phyloP scores from a whole-genome alignment of 2,329 filamentous ascomycete species.

The Fusarium guadeloupense region DNA sequence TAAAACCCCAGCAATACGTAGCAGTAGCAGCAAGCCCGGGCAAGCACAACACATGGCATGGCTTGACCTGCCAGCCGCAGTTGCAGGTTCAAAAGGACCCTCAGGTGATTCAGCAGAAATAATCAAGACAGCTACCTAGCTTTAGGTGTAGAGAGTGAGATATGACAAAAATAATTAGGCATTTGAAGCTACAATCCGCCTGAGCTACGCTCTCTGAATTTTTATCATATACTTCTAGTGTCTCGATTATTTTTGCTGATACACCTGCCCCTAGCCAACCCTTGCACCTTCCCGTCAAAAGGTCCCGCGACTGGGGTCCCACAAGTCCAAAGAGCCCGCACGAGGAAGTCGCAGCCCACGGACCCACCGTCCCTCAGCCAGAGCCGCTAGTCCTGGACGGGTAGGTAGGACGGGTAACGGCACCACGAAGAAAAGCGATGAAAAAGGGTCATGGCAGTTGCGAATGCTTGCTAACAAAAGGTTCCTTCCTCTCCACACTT shows the following conservation, averaged over 20 bases:
- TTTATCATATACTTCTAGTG: no score
- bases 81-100: slow-evolving; percentile 39
- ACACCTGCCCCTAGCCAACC: background rate
- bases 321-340: slow-evolving; percentile 36
- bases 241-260: no score
- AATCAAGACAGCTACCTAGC: no score
- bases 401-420: slow-evolving; percentile 38
- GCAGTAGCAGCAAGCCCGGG: background rate
- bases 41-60: slow-evolving; percentile 36
- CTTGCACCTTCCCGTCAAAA: slow-evolving; percentile 42
- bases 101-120: no score
- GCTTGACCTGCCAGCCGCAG: slow-evolving; percentile 31
- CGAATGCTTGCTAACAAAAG: background rate
- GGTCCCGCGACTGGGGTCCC: slow-evolving; percentile 41
- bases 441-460: slow-evolving; percentile 8
- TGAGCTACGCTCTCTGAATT: no score
- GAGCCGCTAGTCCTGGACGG: slow-evolving; percentile 36
- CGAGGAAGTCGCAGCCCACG: slow-evolving; percentile 35
- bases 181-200: no score
- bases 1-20: slow-evolving; percentile 2
- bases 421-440: slow-evolving; percentile 23
- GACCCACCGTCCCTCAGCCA: slow-evolving; percentile 28
- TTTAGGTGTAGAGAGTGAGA: no score
- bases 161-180: no score
- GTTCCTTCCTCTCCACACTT: slow-evolving; percentile 9